These are phyloP conservation scores for Nicotiana rustica DNA, from an alignment of 305 asterid genomes.

Conservation along the genomic window DNA sequence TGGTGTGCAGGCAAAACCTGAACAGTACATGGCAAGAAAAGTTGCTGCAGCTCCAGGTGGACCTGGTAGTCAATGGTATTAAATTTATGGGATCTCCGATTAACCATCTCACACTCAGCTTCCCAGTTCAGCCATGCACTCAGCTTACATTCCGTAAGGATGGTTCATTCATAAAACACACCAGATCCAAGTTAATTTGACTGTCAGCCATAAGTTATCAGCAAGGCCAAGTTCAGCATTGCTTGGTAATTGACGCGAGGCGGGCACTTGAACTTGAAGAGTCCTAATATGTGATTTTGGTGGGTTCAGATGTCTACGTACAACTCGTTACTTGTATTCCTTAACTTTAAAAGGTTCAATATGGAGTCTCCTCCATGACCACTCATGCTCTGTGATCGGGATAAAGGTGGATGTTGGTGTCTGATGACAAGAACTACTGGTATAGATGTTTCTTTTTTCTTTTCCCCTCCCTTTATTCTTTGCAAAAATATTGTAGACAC, in stretches of 20 bases:
- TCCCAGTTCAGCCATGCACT: background rate
- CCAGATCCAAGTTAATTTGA: constrained; percentile 2
- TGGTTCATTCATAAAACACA: constrained; percentile 20
- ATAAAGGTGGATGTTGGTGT: constrained; percentile 29
- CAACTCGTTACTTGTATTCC: constrained; percentile 17
- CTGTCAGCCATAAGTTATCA: background rate
- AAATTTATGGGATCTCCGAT: constrained; percentile 36
- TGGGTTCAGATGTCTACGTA: constrained; percentile 21
- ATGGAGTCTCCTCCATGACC: constrained; percentile 25
- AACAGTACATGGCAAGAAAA: constrained; percentile 72
- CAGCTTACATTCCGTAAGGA: constrained; percentile 28
- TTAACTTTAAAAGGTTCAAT: background rate
- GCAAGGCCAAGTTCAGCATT: background rate
- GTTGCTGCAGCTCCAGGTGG: constrained; percentile 90
- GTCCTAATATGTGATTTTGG: constrained; percentile 13
- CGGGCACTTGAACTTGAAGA: background rate
- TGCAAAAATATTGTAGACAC: constrained; percentile 6
- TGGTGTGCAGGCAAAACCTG: constrained; percentile 70
- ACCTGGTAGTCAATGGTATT: constrained; percentile 79
- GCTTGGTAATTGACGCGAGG: background rate
- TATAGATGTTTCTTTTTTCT: constrained; percentile 15
- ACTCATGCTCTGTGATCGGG: constrained; percentile 14
- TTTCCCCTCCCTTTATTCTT: constrained; percentile 18
- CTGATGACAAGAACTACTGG: constrained; percentile 23
- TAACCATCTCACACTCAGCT: constrained; percentile 13